Evolutionary conservation across 2,329 filamentous ascomycete genomes (phyloP).

Genomic region (Hawksworthiomyces lignivorus): DNA sequence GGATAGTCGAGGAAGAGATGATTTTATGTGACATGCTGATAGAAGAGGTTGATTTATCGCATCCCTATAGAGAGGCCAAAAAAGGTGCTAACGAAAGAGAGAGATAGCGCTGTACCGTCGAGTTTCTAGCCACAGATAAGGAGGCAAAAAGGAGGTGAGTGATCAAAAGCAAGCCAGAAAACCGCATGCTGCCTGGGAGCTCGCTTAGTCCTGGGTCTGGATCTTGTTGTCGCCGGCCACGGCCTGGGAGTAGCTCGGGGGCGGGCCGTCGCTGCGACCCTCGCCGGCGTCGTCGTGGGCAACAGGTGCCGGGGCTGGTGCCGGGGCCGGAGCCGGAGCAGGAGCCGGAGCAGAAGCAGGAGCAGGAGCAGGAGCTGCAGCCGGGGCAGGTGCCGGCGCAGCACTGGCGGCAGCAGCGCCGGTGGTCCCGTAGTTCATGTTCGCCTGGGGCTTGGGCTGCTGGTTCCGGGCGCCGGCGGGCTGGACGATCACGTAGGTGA

Average conservation of each 20-base stretch:
- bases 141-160: not conserved
- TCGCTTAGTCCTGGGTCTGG: slow-evolving; percentile 58
- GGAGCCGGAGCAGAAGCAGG: slow-evolving; percentile 17
- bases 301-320: slow-evolving; percentile 17
- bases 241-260: slow-evolving; percentile 85
- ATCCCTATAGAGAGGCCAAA: too few species aligned
- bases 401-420: slow-evolving; percentile 16
- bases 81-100: too few species aligned
- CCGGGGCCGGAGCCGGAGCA: slow-evolving; percentile 19
- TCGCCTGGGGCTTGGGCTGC: slow-evolving; percentile 8
- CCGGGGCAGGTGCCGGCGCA: slow-evolving; percentile 18
- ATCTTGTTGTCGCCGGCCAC: slow-evolving; percentile 88
- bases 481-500: slow-evolving; percentile 74
- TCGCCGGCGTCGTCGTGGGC: slow-evolving; percentile 29
- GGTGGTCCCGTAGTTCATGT: slow-evolving; percentile 42
- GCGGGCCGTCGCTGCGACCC: slow-evolving; percentile 43
- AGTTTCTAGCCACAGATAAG: too few species aligned
- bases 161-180: not conserved
- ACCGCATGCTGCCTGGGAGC: not conserved
- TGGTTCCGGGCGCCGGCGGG: slow-evolving; percentile 12
- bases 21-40: too few species aligned
- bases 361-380: slow-evolving; percentile 21
- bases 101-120: too few species aligned
- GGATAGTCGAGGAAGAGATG: too few species aligned
- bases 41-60: too few species aligned